Percentiles rank a stretch among this genome's conserved stretches.
These are phyloP conservation scores for Mycena haematopus DNA, from an alignment of 768 basidiomycete species.

Conservation along the genomic window DNA sequence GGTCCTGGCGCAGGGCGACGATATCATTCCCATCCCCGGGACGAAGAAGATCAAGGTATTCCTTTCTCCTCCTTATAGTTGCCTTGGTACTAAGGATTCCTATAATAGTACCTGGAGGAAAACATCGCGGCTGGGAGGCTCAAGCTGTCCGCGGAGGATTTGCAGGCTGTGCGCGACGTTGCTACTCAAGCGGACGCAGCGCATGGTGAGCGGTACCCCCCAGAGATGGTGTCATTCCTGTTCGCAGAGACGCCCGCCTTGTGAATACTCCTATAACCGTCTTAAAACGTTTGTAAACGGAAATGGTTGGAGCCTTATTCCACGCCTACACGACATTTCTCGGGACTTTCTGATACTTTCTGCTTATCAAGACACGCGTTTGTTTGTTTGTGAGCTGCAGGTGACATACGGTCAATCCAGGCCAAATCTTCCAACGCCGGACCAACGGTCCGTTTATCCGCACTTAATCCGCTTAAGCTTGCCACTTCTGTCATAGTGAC, in stretches of 20 bases:
- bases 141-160: neutral
- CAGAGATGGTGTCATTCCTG: neutral
- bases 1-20: neutral
- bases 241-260: neutral
- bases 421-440: too few relatives aligned
- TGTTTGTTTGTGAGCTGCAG: too few relatives aligned
- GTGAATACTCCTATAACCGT: too few relatives aligned
- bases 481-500: too few relatives aligned
- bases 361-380: too few relatives aligned
- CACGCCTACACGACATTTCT: too few relatives aligned
- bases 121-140: neutral
- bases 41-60: neutral
- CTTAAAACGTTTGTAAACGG: too few relatives aligned
- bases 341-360: too few relatives aligned
- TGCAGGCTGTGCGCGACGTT: neutral
- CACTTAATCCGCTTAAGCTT: too few relatives aligned
- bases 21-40: neutral
- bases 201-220: neutral
- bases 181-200: neutral
- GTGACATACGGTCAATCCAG: too few relatives aligned
- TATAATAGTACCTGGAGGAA: neutral
- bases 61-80: neutral
- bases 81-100: neutral
- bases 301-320: too few relatives aligned
- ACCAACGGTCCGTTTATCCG: too few relatives aligned